Evolutionary conservation across 164 flowering plant species (phyloP).

Genomic region (Sedum album): DNA sequence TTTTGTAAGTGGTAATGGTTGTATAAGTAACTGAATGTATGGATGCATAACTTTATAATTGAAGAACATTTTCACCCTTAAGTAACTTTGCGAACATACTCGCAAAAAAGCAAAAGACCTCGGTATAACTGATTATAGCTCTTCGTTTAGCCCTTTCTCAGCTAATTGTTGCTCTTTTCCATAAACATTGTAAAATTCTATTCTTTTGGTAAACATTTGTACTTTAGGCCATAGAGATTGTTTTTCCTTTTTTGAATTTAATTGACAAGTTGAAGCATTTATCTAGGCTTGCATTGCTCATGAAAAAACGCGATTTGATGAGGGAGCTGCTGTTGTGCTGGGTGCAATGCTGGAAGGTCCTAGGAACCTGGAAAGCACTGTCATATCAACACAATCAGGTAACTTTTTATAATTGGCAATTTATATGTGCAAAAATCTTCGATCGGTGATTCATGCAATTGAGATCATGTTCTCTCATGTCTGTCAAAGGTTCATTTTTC

Average conservation of each 20-base stretch:
- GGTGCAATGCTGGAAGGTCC: constrained; percentile 58
- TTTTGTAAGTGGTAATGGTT: not conserved
- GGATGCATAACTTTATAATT: not conserved
- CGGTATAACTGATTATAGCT: not conserved
- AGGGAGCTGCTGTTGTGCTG: constrained; percentile 52
- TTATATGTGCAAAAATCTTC: not conserved
- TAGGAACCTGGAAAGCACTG: constrained; percentile 33
- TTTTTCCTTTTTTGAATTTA: not conserved
- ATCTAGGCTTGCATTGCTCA: constrained; percentile 62
- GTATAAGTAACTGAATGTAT: not conserved
- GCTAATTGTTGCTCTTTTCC: not conserved
- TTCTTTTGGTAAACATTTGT: not conserved
- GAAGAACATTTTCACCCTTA: not conserved
- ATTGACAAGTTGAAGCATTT: not conserved
- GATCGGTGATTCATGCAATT: not conserved
- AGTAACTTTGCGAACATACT: not conserved
- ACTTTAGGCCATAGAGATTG: not conserved
- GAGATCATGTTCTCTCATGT: not conserved
- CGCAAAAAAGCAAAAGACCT: not conserved
- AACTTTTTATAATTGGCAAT: no score
- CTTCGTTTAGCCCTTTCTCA: not conserved
- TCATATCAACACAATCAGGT: constrained; percentile 66
- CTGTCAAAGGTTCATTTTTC: not conserved
- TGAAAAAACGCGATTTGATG: constrained; percentile 46
- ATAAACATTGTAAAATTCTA: not conserved